Evolutionary conservation across 352 stramenopile genomes (phyloP), one percentile per base, ranked within the genome.

Genomic region (Lagenidium sp.): DNA sequence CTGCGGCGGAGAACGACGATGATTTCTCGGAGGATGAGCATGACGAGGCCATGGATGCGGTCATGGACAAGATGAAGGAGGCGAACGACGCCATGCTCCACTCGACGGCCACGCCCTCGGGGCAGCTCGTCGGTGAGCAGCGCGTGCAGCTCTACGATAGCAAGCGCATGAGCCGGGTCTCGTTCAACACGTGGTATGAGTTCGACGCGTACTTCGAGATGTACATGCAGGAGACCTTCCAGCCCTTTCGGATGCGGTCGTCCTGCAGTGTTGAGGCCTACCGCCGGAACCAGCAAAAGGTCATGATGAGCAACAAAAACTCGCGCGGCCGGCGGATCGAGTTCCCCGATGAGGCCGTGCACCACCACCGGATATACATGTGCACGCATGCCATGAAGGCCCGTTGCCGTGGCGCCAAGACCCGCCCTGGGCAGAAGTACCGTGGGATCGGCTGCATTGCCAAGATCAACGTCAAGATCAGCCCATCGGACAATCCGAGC

Each of bases 351-450:
- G 59, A 71, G 31, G 78, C 78, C 36, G 85, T 87, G 54, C 78
- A 90, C 47, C 78, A 90, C 56, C 78, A 90, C 48, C 78, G 78
- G 66, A 90, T 90, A 80, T 90, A 90, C 55, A 90, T 90, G 78
- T 90, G 78, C 60, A 90, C 78, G 35, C 78, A 90, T 58, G 78
- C 78, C 31, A 90, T 90, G 78, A 90, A 90, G 50, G 78, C 78
- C 24, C 67, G 78, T 13, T 90, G 74, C 48, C 78, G 78, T 21
- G 78, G 78, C 23, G 75, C 78, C 6, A 85, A 75, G 25, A 87
- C 72, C 16, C 78, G 78, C 6, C 73, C 78, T 0, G 78, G 78
- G 1, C 78, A 90, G 23, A 87, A 88, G 47, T 90, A 90, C 47
- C 74, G 78, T 29, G 78, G 78, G 24, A 87, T 90, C 40, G 78